Evolutionary conservation across 768 basidiomycete genomes (phyloP).

Genomic region (Pleurotus sapidus): DNA sequence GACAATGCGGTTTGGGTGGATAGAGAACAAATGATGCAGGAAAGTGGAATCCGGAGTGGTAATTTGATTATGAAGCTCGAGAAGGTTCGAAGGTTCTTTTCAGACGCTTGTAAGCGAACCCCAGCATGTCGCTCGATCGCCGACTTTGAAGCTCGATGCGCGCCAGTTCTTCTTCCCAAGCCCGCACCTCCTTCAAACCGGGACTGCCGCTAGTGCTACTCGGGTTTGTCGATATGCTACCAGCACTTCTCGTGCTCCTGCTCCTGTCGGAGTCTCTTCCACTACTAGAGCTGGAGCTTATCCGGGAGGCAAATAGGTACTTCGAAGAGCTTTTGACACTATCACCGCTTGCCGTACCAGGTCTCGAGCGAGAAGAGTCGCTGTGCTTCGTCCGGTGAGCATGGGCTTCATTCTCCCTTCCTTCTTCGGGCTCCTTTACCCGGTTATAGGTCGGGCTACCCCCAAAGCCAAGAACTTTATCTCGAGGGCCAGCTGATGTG

Average conservation of each 20-base stretch:
- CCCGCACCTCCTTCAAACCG: conserved; percentile 37
- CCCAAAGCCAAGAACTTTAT: conserved; percentile 38
- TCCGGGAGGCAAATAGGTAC: conserved; percentile 16
- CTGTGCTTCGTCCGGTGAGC: background rate
- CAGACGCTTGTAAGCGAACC: conserved; percentile 35
- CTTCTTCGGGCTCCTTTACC: conserved; percentile 6
- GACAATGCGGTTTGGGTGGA: background rate
- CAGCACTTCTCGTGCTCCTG: conserved; percentile 20
- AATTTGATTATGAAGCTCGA: background rate
- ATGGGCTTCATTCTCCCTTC: conserved; percentile 6
- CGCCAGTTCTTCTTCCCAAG: conserved; percentile 79
- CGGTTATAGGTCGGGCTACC: conserved; percentile 10
- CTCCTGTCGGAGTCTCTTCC: conserved; percentile 32
- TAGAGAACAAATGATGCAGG: background rate
- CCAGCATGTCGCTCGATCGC: conserved; percentile 41
- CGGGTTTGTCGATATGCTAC: conserved; percentile 11
- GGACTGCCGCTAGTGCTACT: conserved; percentile 22
- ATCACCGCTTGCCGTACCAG: conserved; percentile 5
- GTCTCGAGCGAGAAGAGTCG: conserved; percentile 3
- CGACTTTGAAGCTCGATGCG: conserved; percentile 66
- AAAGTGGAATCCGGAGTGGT: background rate
- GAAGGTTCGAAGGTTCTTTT: conserved; percentile 8
- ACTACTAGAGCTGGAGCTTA: conserved; percentile 23
- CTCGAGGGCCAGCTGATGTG: conserved; percentile 72
- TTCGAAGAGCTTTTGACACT: background rate